A percentile compares a stretch with the other conserved stretches of the same genome.
These are phyloP conservation scores for Dillenia suffruticosa DNA, from an alignment of 164 flowering plant species.

Conservation along the genomic window DNA sequence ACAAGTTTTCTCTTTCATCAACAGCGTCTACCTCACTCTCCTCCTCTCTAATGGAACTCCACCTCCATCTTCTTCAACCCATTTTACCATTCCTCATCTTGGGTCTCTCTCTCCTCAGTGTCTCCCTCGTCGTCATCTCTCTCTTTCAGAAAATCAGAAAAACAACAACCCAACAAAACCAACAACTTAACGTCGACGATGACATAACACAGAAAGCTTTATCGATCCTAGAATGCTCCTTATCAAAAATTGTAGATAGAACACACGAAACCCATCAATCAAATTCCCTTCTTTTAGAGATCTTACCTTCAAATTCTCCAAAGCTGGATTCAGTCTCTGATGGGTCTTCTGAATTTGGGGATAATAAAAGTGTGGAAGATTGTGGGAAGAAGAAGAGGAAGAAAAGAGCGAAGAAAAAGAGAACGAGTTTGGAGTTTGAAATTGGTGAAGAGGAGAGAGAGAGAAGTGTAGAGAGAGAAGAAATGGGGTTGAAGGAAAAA, in stretches of 20 bases:
- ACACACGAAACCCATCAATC: constrained; percentile 8
- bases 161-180: not conserved
- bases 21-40: not conserved
- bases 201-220: constrained; percentile 14
- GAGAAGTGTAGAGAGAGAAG: constrained; percentile 6
- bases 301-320: constrained; percentile 37
- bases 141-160: constrained; percentile 16
- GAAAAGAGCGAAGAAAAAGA: constrained; percentile 39
- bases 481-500: constrained; percentile 16
- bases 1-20: not conserved
- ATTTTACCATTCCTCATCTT: constrained; percentile 18
- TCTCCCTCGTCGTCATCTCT: constrained; percentile 22
- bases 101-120: constrained; percentile 14
- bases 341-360: constrained; percentile 30
- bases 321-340: constrained; percentile 28
- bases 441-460: constrained; percentile 22
- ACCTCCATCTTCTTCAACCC: constrained; percentile 4
- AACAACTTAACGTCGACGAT: not conserved
- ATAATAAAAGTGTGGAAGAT: constrained; percentile 14
- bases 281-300: constrained; percentile 39
- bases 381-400: constrained; percentile 39
- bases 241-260: constrained; percentile 1
- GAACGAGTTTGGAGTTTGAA: constrained; percentile 20
- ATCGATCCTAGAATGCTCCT: constrained; percentile 2
- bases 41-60: constrained; percentile 1